Percentiles rank a stretch among this genome's conserved stretches.
Evolutionary conservation across 805 yeast species (phyloP).

Genomic region (Myxozyma neglecta): DNA sequence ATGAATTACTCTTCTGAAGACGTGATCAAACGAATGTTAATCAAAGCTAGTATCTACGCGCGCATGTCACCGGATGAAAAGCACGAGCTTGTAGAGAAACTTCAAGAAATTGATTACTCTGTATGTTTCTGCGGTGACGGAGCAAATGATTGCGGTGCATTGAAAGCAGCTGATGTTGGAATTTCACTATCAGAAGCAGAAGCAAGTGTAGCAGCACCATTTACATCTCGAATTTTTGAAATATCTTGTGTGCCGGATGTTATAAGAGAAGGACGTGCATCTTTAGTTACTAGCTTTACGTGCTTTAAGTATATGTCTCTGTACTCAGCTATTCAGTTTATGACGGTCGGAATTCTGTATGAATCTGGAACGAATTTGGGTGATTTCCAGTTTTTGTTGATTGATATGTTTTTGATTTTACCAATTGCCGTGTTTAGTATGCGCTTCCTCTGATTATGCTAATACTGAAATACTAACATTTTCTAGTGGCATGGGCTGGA

Average conservation of each 20-base stretch:
- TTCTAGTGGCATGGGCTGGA: conserved; percentile 83
- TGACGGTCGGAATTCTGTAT: conserved; percentile 81
- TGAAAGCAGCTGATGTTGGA: conserved; percentile 97
- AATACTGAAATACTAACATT: conserved; percentile 35
- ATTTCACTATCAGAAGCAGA: conserved; percentile 95
- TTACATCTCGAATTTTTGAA: conserved; percentile 86
- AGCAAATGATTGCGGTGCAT: conserved; percentile 98
- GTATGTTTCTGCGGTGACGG: conserved; percentile 99
- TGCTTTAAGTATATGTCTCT: conserved; percentile 98
- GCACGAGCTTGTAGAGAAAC: conserved; percentile 86
- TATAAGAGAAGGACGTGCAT: conserved; percentile 90
- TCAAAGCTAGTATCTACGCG: conserved; percentile 79
- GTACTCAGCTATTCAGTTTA: conserved; percentile 93
- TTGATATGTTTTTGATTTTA: conserved; percentile 83
- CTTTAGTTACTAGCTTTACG: conserved; percentile 90
- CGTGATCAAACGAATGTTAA: conserved; percentile 50
- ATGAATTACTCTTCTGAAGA: conserved; percentile 52
- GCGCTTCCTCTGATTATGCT: not conserved
- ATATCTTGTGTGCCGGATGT: conserved; percentile 91
- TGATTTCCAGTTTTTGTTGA: conserved; percentile 93
- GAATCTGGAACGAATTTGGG: conserved; percentile 90
- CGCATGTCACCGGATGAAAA: conserved; percentile 99
- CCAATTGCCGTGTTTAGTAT: conserved; percentile 82
- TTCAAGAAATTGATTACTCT: conserved; percentile 82
- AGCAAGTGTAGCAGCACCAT: conserved; percentile 98